Evolutionary conservation across 305 asterid species (phyloP).

Genomic region (Nicotiana rustica): DNA sequence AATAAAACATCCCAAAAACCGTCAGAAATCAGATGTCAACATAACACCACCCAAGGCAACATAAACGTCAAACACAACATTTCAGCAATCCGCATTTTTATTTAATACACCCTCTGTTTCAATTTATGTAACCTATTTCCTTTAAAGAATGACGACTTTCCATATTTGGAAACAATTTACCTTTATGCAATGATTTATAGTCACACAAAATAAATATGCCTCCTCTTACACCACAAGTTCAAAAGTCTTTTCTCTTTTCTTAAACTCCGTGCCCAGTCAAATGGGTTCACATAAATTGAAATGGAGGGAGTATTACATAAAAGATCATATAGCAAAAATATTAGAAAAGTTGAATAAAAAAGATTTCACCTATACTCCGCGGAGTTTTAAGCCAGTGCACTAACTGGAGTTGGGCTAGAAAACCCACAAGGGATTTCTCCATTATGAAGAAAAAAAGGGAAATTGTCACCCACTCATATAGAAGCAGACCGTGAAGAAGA

Average conservation of each 20-base stretch:
- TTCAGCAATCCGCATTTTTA: background rate
- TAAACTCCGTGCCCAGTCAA: too few species aligned
- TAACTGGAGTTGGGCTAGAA: background rate
- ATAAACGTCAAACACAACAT: constrained; percentile 6
- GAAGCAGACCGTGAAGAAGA: background rate
- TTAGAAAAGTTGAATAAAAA: background rate
- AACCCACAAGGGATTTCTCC: background rate
- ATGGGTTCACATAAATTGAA: too few species aligned
- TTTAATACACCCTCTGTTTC: too few species aligned
- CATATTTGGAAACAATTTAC: too few species aligned
- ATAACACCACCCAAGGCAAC: constrained; percentile 9
- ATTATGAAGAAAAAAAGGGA: background rate
- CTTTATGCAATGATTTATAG: too few species aligned
- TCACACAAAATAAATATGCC: too few species aligned
- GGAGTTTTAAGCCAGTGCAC: background rate
- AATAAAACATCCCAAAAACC: constrained; percentile 1
- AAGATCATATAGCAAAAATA: background rate
- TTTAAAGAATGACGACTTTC: too few species aligned
- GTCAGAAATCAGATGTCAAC: constrained; percentile 25
- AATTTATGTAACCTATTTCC: too few species aligned
- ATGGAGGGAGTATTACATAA: background rate
- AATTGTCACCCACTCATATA: background rate
- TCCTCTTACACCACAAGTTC: too few species aligned
- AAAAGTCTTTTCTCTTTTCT: too few species aligned
- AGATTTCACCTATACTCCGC: background rate